Conservation (phyloP, 2,329 filamentous ascomycete genomes). For the Hymenoscyphus repandus region DNA sequence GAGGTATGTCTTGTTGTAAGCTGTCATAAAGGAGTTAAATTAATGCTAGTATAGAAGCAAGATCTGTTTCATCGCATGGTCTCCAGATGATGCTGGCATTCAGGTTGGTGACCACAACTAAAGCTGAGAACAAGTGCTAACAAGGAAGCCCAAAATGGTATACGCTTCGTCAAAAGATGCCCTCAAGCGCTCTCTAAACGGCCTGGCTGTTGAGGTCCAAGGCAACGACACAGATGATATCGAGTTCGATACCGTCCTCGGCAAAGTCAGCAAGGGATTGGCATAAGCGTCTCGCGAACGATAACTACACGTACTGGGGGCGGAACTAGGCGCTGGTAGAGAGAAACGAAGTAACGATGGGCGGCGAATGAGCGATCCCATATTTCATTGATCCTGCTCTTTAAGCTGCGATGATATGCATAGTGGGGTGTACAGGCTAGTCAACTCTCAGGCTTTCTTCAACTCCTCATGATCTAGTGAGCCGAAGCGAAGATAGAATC, state of each 20-base stretch:
- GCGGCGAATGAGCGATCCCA: constrained; percentile 5
- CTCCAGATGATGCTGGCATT: constrained; percentile 73
- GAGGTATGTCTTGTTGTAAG: constrained; percentile 44
- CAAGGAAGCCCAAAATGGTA: constrained; percentile 72
- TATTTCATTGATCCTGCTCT: constrained; percentile 28
- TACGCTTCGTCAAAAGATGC: constrained; percentile 87
- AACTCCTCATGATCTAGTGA: constrained; percentile 2
- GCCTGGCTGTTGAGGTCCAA: constrained; percentile 71
- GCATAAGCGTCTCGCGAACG: constrained; percentile 35
- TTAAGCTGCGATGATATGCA: constrained; percentile 25
- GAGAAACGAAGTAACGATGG: constrained; percentile 3
- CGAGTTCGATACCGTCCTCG: constrained; percentile 68
- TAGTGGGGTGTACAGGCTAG: constrained; percentile 14
- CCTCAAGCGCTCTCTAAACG: constrained; percentile 73
- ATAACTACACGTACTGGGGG: background rate
- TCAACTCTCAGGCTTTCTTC: constrained; percentile 12
- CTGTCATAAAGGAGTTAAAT: constrained; percentile 12
- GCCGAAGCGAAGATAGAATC: constrained; percentile 4
- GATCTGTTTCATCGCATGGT: constrained; percentile 75
- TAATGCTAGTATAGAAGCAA: constrained; percentile 54
- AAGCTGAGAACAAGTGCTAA: constrained; percentile 4
- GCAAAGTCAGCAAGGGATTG: constrained; percentile 57
- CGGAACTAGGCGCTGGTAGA: background rate
- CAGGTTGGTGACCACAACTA: constrained; percentile 50
- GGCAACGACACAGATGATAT: constrained; percentile 81